phyloP scores from a whole-genome alignment of 257 asterid genomes.

The Nemophila menziesii region DNA sequence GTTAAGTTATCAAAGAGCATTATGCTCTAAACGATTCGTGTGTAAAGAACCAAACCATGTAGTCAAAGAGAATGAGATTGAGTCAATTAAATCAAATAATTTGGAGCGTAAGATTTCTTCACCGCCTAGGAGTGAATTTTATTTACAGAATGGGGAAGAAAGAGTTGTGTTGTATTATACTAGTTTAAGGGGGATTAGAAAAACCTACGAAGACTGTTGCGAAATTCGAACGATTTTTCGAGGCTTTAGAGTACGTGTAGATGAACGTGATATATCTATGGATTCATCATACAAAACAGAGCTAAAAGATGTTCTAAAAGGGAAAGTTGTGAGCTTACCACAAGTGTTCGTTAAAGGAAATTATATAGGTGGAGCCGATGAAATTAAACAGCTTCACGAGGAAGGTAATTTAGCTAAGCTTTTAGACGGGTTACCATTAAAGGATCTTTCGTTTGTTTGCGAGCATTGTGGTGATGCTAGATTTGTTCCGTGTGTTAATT shows the following conservation, averaged over 20 bases:
- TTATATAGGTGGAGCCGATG: conserved; percentile 69
- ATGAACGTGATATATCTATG: conserved; percentile 90
- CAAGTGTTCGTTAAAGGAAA: conserved; percentile 61
- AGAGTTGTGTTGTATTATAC: conserved; percentile 64
- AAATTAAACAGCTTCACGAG: conserved; percentile 67
- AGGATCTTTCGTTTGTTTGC: conserved; percentile 46
- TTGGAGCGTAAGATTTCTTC: conserved; percentile 3
- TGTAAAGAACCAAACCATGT: conserved; percentile 18
- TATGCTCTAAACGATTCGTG: conserved; percentile 28
- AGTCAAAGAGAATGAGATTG: conserved; percentile 4
- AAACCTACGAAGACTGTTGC: conserved; percentile 74
- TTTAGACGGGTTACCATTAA: conserved; percentile 45
- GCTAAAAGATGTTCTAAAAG: conserved; percentile 51
- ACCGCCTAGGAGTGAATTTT: conserved; percentile 15
- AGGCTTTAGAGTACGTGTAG: conserved; percentile 54
- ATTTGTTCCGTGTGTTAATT: conserved; percentile 64
- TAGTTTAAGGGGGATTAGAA: conserved; percentile 81
- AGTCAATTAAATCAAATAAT: conserved; percentile 12
- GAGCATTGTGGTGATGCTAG: conserved; percentile 84
- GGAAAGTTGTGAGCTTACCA: conserved; percentile 46
- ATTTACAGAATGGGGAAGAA: conserved; percentile 26
- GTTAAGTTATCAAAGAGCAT: conserved; percentile 22
- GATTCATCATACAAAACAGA: conserved; percentile 64
- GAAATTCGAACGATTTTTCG: conserved; percentile 55
- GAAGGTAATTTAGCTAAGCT: conserved; percentile 54